Evolutionary conservation across 1,284 basidiomycete genomes (phyloP), one percentile per base, ranked within the genome.

Genomic region (Leccinum pachyderme): DNA sequence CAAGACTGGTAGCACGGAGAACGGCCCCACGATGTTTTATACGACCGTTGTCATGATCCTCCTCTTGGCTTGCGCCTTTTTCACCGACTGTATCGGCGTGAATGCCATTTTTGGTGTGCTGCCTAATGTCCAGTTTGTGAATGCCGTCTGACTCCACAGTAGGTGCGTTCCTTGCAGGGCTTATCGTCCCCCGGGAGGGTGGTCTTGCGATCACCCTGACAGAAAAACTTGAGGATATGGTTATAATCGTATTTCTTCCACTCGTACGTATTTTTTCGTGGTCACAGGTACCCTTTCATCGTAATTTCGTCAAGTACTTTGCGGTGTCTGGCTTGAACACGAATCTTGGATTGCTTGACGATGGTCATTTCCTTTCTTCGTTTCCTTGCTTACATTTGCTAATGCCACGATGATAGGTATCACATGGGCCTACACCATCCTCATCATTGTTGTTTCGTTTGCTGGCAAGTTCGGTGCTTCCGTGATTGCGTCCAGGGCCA

Each of bases 21-120:
- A 81, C 59, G 85, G 88, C 70, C 91, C 92, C 0, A 86, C 85
- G 0, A 84, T 88, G 56, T 77, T 84, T 45, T 89, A 92, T 73
- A 92, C 92, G 86, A 87, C 87, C 2, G 78, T 84, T 50, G 81
- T 87, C 22, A 81, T 94, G 44, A 69, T 97, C 24, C 72, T 95
- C 13, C 80, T 95, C 8, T 89, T 97, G 67, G 80, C 84, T 3
- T 93, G 87, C 13, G 88, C 92, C 0, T 98, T 97, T 76, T 89
- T 95, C 69, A 98, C 95, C 1, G 95, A 96, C 66, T 80, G 93
- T 55, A 93, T 98, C 63, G 95, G 95, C 54, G 91, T 95, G 0
- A 93, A 95, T 66, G 87, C 92, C 41, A 94, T 95, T 65, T 92
- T 93, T 64, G 90, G 91, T 79, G 57, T 53, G 77, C 59, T 15